Percentiles rank a stretch among this genome's conserved stretches.
phyloP scores from a whole-genome alignment of 164 flowering plant genomes.

The Chimonanthus salicifolius region DNA sequence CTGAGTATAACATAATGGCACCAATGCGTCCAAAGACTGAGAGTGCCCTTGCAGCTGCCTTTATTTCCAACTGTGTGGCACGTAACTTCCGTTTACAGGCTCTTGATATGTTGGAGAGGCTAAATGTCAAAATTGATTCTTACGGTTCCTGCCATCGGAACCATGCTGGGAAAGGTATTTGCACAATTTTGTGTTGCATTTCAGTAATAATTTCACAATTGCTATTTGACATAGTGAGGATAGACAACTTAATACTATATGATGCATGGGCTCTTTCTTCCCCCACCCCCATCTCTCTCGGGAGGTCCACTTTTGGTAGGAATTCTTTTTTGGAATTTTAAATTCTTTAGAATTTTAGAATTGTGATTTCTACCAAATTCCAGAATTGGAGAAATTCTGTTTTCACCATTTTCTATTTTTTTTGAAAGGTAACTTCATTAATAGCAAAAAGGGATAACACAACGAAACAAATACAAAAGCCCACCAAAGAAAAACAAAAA shows the following conservation, averaged over 20 bases:
- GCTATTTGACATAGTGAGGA: neutral
- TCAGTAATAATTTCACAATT: neutral
- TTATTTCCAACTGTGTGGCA: slow-evolving; percentile 93
- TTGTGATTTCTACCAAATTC: no score
- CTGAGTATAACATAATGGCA: slow-evolving; percentile 96
- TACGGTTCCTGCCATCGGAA: slow-evolving; percentile 93
- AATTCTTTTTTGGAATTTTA: no score
- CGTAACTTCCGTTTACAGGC: slow-evolving; percentile 90
- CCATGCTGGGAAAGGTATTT: slow-evolving; percentile 73
- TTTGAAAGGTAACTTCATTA: no score
- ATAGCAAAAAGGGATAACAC: no score
- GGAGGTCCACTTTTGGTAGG: no score
- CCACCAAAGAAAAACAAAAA: no score
- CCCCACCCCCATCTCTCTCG: neutral
- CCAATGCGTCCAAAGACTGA: slow-evolving; percentile 85
- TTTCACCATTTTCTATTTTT: no score
- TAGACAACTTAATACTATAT: neutral
- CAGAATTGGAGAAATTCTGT: no score
- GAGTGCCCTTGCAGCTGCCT: slow-evolving; percentile 88
- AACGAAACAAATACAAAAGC: no score
- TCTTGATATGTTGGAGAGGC: slow-evolving; percentile 63
- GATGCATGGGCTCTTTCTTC: neutral
- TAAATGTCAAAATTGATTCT: slow-evolving; percentile 70
- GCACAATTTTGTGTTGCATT: neutral
- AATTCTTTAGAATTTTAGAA: no score